Evolutionary conservation across 306 rosid species (phyloP).

Genomic region (Medicago lupulina): DNA sequence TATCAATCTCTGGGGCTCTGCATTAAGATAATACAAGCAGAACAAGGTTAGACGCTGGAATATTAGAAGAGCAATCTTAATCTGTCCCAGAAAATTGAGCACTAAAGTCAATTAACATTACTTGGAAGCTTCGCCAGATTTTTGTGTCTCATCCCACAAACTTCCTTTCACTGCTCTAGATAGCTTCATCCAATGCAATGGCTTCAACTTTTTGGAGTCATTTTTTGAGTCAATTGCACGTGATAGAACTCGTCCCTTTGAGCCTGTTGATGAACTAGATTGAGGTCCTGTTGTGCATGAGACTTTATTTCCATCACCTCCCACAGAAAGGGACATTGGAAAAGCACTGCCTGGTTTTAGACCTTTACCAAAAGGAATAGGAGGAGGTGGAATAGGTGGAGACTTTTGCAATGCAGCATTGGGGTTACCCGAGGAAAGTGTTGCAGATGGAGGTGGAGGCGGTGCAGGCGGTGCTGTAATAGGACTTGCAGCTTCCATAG

Average conservation of each 20-base stretch:
- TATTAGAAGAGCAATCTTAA: conserved; percentile 31
- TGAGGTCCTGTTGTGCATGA: conserved; percentile 49
- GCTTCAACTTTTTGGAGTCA: conserved; percentile 80
- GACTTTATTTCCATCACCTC: conserved; percentile 43
- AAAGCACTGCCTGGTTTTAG: conserved; percentile 44
- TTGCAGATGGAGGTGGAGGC: conserved; percentile 46
- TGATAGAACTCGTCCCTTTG: conserved; percentile 62
- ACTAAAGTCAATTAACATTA: conserved; percentile 49
- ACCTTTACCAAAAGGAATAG: conserved; percentile 48
- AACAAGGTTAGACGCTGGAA: conserved; percentile 31
- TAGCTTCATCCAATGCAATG: conserved; percentile 90
- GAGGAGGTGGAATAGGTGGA: conserved; percentile 70
- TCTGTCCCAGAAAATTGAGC: conserved; percentile 38
- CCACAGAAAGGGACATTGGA: conserved; percentile 34
- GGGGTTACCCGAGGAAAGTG: conserved; percentile 41
- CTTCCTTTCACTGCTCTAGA: conserved; percentile 89
- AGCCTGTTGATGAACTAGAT: conserved; percentile 38
- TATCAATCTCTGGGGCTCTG: conserved; percentile 95
- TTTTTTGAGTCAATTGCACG: conserved; percentile 56
- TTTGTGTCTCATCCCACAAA: conserved; percentile 94
- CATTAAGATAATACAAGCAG: conserved; percentile 43
- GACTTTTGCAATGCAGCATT: conserved; percentile 43
- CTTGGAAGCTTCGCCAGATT: conserved; percentile 77
- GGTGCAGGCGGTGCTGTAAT: conserved; percentile 37
- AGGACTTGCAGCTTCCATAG: conserved; percentile 39